Conservation (phyloP, 2,329 filamentous ascomycete genomes). For the Fusarium circinatum region DNA sequence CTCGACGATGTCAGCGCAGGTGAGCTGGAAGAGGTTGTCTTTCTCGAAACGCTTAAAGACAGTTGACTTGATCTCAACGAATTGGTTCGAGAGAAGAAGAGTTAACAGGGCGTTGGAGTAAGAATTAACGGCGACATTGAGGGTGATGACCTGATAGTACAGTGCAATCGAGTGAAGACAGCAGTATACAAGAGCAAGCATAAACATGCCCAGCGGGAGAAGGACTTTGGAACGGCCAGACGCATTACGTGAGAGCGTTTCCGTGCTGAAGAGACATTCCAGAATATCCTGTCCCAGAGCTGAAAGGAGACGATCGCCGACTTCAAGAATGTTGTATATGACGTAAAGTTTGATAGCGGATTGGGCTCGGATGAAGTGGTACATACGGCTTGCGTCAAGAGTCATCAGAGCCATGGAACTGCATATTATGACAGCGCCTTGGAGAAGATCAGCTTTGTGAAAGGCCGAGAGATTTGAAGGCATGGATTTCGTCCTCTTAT, state of each 20-base stretch:
- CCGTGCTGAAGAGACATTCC: slow-evolving; percentile 92
- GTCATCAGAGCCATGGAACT: slow-evolving; percentile 88
- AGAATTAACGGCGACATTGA: slow-evolving; percentile 98
- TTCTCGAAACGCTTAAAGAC: slow-evolving; percentile 99
- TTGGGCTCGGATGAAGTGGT: slow-evolving; percentile 95
- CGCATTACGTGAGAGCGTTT: slow-evolving; percentile 87
- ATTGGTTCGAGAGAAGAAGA: slow-evolving; percentile 94
- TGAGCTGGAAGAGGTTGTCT: slow-evolving; percentile 95
- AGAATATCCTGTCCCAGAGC: slow-evolving; percentile 95
- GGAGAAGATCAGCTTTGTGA: slow-evolving; percentile 94
- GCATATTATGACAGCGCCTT: slow-evolving; percentile 86
- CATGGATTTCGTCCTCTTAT: slow-evolving; percentile 82
- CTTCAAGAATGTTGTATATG: slow-evolving; percentile 97
- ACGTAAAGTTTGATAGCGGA: slow-evolving; percentile 98
- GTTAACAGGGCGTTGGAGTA: slow-evolving; percentile 97
- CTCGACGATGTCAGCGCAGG: slow-evolving; percentile 96
- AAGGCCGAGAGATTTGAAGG: slow-evolving; percentile 87
- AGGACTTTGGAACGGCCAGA: slow-evolving; percentile 92
- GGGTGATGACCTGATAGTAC: slow-evolving; percentile 97
- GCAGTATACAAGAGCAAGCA: slow-evolving; percentile 87
- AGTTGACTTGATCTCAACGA: slow-evolving; percentile 97
- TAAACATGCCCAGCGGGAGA: slow-evolving; percentile 89
- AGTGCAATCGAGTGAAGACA: slow-evolving; percentile 86
- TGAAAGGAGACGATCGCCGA: slow-evolving; percentile 87
- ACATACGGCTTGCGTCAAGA: slow-evolving; percentile 96